Evolutionary conservation across 2,329 filamentous ascomycete genomes (phyloP), one percentile per base, ranked within the genome.

Genomic region (Didymella arachidicola): DNA sequence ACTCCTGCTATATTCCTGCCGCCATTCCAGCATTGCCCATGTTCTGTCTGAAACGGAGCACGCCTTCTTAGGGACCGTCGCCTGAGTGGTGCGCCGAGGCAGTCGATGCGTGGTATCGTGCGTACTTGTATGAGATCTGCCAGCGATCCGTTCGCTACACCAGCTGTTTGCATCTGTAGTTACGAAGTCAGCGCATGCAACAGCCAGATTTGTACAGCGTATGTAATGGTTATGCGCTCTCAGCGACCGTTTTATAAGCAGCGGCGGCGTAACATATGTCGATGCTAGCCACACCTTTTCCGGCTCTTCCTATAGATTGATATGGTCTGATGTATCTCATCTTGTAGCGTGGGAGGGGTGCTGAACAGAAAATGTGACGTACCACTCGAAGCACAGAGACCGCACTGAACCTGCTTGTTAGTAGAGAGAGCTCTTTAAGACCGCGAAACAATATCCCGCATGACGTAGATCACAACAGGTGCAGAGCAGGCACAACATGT

Each of bases 251-350:
- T 65, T 76, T 80, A 77, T 82, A 82, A 82, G 79, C 80, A 82
- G 75, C 79, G 79, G 81, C 79, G 70, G 75, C 77, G 73, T 72
- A 76, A 74, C 74, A 80, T 81, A 72, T 81, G 78, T 77, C 79
- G 79, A 81, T 81, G 75, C 79, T 75, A 76, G 77, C 77, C 77
- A 77, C 81, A 76, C 78, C 79, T 82, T 80, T 80, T 82, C 78
- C 80, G 80, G 80, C 80, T 82, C 80, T 82, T 82, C 80, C 80
- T 82, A 80, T 73, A 74, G 65, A 68, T 69, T 66, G 63, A 58
- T 71, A 64, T 73, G 73, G 73, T 72, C 74, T 72, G 69, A 72
- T 73, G 67, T 67, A 67, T 71, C 56, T 75, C 72, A 75, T 75
- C 72, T 65, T 71, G 60, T 63, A 71, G 69, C 68, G 59, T 56